Evolutionary conservation across 805 yeast species (phyloP), one percentile per base, ranked within the genome.

Genomic region (Helenozyma rhizophorensis): DNA sequence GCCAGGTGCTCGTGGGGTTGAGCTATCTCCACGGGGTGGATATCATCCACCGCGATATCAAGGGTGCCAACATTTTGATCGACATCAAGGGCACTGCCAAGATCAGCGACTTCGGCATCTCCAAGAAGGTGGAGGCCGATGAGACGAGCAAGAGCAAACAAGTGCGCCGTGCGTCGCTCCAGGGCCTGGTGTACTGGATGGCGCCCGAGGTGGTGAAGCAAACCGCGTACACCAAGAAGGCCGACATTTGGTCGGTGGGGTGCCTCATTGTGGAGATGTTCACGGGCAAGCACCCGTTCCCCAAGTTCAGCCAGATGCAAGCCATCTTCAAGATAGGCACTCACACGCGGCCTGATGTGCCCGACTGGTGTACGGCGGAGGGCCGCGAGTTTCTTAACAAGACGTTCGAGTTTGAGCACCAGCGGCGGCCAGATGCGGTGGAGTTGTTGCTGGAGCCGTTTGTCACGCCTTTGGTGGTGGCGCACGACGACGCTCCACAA

Each of bases 121-220:
- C 93, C 14, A 72, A 59, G 33, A 65, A 62, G 38, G 53, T 66
- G 13, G 56, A 50, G 24, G 31, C 37, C 11, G 54, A 50, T 28
- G 42, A 32, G 12, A 10, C 24, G 9, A 8, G 14, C 14, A 53
- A 52, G 22, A 53, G 56, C 17, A 60, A 59, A 45, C 51, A 58
- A n/a, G 54, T 65, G 10, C 57, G 69, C 34, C 73, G 97, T 27
- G 89, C 85, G 2, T 87, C 96, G 0, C 62, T 87, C 33, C 97
- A 90, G 58, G 98, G 98, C 0, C 45, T 40, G 47, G 69, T 90
- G 0, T 93, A 82, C 53, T 93, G 98, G 97, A 93, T 93, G 98
- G 97, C 98, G 0, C 98, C 98, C 0, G 98, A 93, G 55, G 97
- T 93, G 7, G 97, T 93, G 12, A 86, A 88, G 50, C 97, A 89